These are phyloP conservation scores for Ceratobasidium sp. DNA, from an alignment of 1,284 basidiomycete genomes.

Conservation along the genomic window DNA sequence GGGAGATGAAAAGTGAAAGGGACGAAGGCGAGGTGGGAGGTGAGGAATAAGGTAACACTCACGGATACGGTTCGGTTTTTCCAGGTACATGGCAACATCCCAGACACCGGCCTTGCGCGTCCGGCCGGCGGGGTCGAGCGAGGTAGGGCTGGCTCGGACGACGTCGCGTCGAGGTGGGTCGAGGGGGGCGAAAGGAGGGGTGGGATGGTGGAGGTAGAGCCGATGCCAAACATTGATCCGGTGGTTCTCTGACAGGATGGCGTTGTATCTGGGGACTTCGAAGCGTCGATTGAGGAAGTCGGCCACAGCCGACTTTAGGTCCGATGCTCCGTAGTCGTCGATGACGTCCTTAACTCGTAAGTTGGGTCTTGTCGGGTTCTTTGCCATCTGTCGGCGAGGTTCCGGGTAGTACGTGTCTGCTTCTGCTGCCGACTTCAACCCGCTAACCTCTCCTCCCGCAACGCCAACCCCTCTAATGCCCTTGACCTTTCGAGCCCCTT, in stretches of 20 bases:
- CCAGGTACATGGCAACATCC: no score
- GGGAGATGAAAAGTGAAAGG: no score
- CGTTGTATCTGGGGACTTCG: no score
- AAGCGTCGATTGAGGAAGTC: slow-evolving; percentile 10
- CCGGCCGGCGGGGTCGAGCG: slow-evolving; percentile 17
- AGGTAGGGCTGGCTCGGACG: not conserved
- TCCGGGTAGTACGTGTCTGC: not conserved
- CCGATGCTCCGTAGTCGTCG: not conserved
- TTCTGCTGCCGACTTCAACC: no score
- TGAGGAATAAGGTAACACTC: not conserved
- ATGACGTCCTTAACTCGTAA: not conserved
- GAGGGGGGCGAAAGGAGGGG: slow-evolving; percentile 19
- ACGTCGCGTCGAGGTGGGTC: slow-evolving; percentile 12
- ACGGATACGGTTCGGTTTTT: not conserved
- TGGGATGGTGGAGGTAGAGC: slow-evolving; percentile 5
- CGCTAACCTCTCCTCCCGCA: no score
- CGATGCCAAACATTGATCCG: no score
- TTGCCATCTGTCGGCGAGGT: not conserved
- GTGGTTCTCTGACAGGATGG: no score
- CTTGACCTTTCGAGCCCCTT: no score
- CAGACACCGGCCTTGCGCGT: slow-evolving; percentile 46
- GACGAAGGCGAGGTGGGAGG: not conserved
- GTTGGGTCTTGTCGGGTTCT: slow-evolving; percentile 1
- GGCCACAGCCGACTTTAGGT: not conserved
- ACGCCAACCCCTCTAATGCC: no score